Conservation (phyloP, 108 stramenopile species). For the Nitzschia inconspicua region DNA sequence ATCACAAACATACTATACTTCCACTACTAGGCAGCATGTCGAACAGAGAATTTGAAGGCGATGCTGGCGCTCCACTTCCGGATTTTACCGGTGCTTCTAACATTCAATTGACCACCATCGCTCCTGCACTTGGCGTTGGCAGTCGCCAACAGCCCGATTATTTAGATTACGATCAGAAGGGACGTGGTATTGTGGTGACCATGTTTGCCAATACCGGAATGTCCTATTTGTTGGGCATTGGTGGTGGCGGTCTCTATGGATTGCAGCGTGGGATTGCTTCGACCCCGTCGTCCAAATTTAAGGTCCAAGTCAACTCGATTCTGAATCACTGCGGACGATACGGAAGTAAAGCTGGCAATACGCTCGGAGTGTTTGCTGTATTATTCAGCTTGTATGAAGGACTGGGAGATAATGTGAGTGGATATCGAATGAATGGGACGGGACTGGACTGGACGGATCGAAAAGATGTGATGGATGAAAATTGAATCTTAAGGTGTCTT, state of each 20-base stretch:
- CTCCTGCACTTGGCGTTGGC: background rate
- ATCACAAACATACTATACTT: background rate
- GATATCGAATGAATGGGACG: no score
- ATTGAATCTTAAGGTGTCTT: no score
- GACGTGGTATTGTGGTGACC: conserved; percentile 70
- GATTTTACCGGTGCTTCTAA: background rate
- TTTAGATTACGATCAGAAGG: conserved; percentile 82
- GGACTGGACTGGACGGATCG: no score
- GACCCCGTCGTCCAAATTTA: conserved; percentile 68
- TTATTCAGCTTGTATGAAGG: conserved; percentile 83
- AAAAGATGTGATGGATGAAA: no score
- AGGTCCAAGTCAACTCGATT: conserved; percentile 80
- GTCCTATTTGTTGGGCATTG: conserved; percentile 73
- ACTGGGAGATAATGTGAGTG: conserved; percentile 67
- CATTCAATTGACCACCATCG: background rate
- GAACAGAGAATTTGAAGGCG: background rate
- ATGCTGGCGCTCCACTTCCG: background rate
- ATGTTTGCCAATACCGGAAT: conserved; percentile 86
- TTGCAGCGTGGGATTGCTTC: conserved; percentile 65
- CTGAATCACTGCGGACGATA: conserved; percentile 83
- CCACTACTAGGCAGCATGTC: background rate
- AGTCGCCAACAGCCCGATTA: conserved; percentile 57
- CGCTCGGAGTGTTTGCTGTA: conserved; percentile 72
- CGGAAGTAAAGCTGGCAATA: conserved; percentile 74
- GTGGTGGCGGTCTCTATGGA: conserved; percentile 75